Percentiles rank a stretch among this genome's conserved stretches.
These are phyloP conservation scores for Rhynchosporium graminicola DNA, from an alignment of 2,329 filamentous ascomycete genomes.

Conservation along the genomic window DNA sequence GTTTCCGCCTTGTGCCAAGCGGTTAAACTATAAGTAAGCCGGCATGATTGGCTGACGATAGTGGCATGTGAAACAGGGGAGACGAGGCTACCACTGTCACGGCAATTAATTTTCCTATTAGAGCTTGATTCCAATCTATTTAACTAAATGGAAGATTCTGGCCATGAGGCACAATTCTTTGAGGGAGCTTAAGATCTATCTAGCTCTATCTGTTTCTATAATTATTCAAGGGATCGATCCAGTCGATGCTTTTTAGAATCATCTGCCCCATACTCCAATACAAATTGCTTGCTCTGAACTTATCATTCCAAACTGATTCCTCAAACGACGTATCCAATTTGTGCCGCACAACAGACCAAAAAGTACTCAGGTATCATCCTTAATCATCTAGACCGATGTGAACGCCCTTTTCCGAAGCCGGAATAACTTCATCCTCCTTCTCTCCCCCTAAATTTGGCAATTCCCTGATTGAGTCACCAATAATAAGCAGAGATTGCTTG, in stretches of 20 bases:
- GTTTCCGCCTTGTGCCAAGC: background rate
- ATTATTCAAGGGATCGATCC: background rate
- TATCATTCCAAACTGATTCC: background rate
- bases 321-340: background rate
- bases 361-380: slow-evolving; percentile 6
- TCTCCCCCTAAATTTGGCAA: slow-evolving; percentile 67
- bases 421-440: slow-evolving; percentile 56
- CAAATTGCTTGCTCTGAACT: background rate
- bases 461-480: slow-evolving; percentile 78
- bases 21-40: background rate
- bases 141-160: background rate
- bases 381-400: slow-evolving; percentile 46
- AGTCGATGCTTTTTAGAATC: background rate
- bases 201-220: slow-evolving; percentile 9
- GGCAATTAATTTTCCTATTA: background rate
- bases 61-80: background rate
- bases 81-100: slow-evolving; percentile 2
- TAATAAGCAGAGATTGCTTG: slow-evolving; percentile 73
- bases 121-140: too few species aligned
- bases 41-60: background rate
- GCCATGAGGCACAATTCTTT: background rate
- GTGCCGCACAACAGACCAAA: background rate
- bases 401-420: slow-evolving; percentile 60
- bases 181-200: slow-evolving; percentile 2
- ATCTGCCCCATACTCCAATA: slow-evolving; percentile 1